A percentile compares a stretch with the other conserved stretches of the same genome.
Conservation (phyloP, 495 filamentous ascomycete species). For the Copromyces sp. region DNA sequence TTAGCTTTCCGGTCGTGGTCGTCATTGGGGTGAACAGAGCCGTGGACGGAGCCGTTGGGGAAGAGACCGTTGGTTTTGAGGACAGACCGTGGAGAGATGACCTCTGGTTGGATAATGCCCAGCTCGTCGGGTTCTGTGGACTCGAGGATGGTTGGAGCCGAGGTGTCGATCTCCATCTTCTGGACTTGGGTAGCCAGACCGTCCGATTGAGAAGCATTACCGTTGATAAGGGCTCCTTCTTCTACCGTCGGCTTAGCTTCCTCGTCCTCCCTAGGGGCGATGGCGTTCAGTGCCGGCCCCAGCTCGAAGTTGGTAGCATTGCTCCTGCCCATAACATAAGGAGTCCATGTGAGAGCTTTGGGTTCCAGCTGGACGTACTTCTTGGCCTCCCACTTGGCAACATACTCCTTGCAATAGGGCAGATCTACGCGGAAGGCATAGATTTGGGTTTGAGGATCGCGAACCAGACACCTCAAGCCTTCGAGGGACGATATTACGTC, state of each 20-base stretch:
- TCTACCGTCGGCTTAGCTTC: slow-evolving; percentile 36
- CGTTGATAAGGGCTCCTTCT: slow-evolving; percentile 23
- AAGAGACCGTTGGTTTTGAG: slow-evolving; percentile 15
- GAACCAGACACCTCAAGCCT: slow-evolving; percentile 74
- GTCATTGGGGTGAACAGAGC: slow-evolving; percentile 9
- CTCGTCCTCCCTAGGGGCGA: slow-evolving; percentile 74
- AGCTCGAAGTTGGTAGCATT: slow-evolving; percentile 79
- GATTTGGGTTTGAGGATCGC: slow-evolving; percentile 76
- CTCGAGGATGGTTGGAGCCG: slow-evolving; percentile 22
- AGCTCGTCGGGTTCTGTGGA: slow-evolving; percentile 34
- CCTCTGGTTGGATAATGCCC: slow-evolving; percentile 1
- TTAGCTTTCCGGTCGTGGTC: slow-evolving; percentile 20
- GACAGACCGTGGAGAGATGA: neutral
- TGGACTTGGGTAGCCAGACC: slow-evolving; percentile 6
- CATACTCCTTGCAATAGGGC: slow-evolving; percentile 71
- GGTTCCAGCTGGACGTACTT: slow-evolving; percentile 77
- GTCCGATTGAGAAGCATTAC: slow-evolving; percentile 18
- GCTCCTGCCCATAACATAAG: slow-evolving; percentile 86
- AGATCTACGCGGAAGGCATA: slow-evolving; percentile 85
- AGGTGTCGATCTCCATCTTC: slow-evolving; percentile 12
- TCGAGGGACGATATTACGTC: slow-evolving; percentile 92
- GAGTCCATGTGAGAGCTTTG: slow-evolving; percentile 83
- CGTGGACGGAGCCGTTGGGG: slow-evolving; percentile 5
- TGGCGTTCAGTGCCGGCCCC: slow-evolving; percentile 69
- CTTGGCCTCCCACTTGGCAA: slow-evolving; percentile 77